Evolutionary conservation across 2,329 filamentous ascomycete genomes (phyloP).

Genomic region (Penicillium vulpinum): DNA sequence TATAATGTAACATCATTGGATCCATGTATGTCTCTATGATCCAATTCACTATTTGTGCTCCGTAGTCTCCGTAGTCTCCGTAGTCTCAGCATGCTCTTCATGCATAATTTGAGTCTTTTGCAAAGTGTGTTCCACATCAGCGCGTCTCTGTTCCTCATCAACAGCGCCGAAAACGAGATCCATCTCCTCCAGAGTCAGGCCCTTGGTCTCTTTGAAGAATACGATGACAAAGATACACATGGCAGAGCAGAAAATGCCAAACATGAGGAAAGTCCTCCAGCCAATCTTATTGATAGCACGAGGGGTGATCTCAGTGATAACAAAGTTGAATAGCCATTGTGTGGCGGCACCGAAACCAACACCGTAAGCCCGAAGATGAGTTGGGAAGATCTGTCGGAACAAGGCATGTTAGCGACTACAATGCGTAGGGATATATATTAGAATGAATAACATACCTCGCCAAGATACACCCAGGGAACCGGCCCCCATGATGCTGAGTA

Average conservation of each 20-base stretch:
- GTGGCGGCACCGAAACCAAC: constrained; percentile 42
- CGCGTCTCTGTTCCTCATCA: constrained; percentile 23
- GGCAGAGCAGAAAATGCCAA: constrained; percentile 42
- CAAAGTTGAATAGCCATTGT: constrained; percentile 46
- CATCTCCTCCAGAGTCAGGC: constrained; percentile 42
- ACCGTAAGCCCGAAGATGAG: constrained; percentile 42
- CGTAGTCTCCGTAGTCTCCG: background rate
- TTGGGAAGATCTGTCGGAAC: constrained; percentile 42
- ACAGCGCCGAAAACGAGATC: constrained; percentile 36
- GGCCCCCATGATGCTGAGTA: constrained; percentile 31
- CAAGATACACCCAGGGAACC: constrained; percentile 37
- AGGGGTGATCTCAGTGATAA: constrained; percentile 44
- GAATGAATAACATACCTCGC: constrained; percentile 28
- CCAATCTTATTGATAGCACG: constrained; percentile 41
- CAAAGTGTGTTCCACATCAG: constrained; percentile 28
- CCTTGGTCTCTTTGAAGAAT: constrained; percentile 43
- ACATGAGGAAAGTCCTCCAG: constrained; percentile 45
- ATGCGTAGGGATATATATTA: background rate
- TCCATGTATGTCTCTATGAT: background rate
- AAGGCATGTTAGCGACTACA: background rate
- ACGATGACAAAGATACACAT: constrained; percentile 38
- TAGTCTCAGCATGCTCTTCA: constrained; percentile 19
- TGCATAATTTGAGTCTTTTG: constrained; percentile 27
- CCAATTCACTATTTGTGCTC: background rate
- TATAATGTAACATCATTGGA: background rate